Conservation (phyloP, 345 rosid genomes). For the Adansonia digitata region DNA sequence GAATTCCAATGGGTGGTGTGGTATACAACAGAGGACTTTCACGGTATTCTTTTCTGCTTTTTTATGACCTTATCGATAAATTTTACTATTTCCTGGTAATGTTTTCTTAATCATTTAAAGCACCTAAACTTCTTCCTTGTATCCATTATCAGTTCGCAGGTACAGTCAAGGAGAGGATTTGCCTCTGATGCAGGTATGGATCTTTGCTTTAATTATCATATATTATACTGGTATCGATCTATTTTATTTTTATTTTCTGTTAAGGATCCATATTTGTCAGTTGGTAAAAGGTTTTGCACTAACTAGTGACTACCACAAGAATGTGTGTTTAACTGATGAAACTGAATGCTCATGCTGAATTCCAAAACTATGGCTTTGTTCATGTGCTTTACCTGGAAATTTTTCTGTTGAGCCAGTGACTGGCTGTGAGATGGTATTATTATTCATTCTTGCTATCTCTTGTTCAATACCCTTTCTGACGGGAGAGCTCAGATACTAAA, state of each 20-base stretch:
- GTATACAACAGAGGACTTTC: slow-evolving; percentile 25
- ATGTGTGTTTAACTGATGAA: neutral
- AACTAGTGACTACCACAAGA: neutral
- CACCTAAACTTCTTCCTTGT: slow-evolving; percentile 3
- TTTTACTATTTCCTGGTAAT: neutral
- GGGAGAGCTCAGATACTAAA: neutral
- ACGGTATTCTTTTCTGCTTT: slow-evolving; percentile 25
- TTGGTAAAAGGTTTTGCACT: neutral
- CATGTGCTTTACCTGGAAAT: neutral
- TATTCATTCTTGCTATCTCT: neutral
- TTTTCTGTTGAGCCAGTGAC: neutral
- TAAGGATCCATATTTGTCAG: neutral
- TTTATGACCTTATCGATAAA: neutral
- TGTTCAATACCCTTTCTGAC: neutral
- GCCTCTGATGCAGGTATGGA: slow-evolving; percentile 68
- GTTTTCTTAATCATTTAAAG: neutral
- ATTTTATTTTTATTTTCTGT: neutral
- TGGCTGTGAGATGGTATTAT: neutral
- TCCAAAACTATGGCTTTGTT: neutral
- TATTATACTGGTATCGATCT: no score
- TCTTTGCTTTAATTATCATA: slow-evolving; percentile 3
- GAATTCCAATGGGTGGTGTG: slow-evolving; percentile 32
- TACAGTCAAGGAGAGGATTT: slow-evolving; percentile 52
- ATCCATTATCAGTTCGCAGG: slow-evolving; percentile 42
- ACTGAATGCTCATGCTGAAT: neutral